Evolutionary conservation across 768 basidiomycete species (phyloP).

Genomic region (Chalciporus pseudorubinellus): DNA sequence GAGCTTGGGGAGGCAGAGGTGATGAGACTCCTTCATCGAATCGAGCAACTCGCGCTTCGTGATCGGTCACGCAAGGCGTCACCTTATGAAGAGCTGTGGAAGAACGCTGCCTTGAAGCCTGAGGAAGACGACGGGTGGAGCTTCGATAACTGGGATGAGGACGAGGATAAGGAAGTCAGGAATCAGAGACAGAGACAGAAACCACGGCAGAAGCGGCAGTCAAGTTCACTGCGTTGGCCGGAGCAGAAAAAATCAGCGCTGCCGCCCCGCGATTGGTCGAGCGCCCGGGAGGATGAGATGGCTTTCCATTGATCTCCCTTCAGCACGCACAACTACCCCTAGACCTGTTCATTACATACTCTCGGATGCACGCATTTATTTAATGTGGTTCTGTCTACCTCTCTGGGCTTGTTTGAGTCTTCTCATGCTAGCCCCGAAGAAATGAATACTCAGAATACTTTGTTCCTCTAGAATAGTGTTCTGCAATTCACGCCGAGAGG

Average conservation of each 20-base stretch:
- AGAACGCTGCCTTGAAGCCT: slow-evolving; percentile 32
- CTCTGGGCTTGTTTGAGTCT: too few species aligned
- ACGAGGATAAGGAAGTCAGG: background rate
- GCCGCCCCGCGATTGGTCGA: background rate
- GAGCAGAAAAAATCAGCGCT: background rate
- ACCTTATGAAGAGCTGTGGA: slow-evolving; percentile 41
- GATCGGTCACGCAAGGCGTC: slow-evolving; percentile 16
- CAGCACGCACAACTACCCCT: background rate
- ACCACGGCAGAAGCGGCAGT: background rate
- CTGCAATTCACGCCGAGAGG: too few species aligned
- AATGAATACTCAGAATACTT: too few species aligned
- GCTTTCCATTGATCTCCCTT: slow-evolving; percentile 5
- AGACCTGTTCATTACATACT: background rate
- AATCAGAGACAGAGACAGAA: background rate
- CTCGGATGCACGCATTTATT: background rate
- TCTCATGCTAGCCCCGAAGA: too few species aligned
- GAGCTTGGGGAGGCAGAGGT: slow-evolving; percentile 48
- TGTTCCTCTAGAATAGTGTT: too few species aligned
- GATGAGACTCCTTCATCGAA: slow-evolving; percentile 47
- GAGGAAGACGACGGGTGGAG: slow-evolving; percentile 41
- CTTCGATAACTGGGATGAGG: slow-evolving; percentile 47
- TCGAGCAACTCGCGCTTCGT: slow-evolving; percentile 44
- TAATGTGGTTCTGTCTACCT: background rate
- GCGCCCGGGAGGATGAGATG: background rate
- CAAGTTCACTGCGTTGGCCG: background rate